A percentile compares a stretch with the other conserved stretches of the same genome.
phyloP scores from a whole-genome alignment of 371 early-diverging fungal genomes.

The Mucor velutinosus region DNA sequence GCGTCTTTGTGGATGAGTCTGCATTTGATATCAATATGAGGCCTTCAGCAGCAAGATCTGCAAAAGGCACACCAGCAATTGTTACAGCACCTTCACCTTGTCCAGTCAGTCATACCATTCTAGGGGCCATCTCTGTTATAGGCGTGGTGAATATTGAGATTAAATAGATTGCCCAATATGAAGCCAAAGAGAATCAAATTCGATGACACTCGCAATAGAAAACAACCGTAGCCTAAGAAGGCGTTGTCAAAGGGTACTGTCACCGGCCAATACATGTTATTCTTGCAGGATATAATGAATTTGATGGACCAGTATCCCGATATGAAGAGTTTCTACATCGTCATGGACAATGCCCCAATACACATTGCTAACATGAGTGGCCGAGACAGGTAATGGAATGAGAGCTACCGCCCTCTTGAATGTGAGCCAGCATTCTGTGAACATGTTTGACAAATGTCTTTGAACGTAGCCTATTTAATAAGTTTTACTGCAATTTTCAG shows the following conservation, averaged over 20 bases:
- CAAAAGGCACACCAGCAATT: constrained; percentile 20
- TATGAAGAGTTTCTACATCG: constrained; percentile 8
- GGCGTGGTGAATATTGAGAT: constrained; percentile 13
- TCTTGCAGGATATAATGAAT: constrained; percentile 2
- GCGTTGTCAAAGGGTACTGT: constrained; percentile 6
- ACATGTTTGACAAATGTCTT: constrained; percentile 1
- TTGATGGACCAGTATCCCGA: constrained; percentile 9
- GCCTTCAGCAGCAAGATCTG: constrained; percentile 12
- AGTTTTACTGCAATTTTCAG: too few species aligned
- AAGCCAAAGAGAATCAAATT: constrained; percentile 9
- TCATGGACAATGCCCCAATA: constrained; percentile 22
- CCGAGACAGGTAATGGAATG: neutral
- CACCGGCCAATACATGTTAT: constrained; percentile 15
- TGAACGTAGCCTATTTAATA: too few species aligned
- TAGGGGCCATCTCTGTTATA: constrained; percentile 10
- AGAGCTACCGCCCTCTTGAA: neutral
- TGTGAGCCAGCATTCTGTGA: constrained; percentile 1
- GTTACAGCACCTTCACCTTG: constrained; percentile 14
- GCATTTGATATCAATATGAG: constrained; percentile 20
- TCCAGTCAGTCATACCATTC: constrained; percentile 12
- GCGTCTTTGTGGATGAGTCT: constrained; percentile 22
- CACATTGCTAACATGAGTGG: constrained; percentile 3
- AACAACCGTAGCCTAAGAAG: neutral
- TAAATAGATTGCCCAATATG: neutral
- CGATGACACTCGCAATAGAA: constrained; percentile 10